These are phyloP conservation scores for Capsella rubella DNA, from an alignment of 441 rosid genomes.

Conservation along the genomic window DNA sequence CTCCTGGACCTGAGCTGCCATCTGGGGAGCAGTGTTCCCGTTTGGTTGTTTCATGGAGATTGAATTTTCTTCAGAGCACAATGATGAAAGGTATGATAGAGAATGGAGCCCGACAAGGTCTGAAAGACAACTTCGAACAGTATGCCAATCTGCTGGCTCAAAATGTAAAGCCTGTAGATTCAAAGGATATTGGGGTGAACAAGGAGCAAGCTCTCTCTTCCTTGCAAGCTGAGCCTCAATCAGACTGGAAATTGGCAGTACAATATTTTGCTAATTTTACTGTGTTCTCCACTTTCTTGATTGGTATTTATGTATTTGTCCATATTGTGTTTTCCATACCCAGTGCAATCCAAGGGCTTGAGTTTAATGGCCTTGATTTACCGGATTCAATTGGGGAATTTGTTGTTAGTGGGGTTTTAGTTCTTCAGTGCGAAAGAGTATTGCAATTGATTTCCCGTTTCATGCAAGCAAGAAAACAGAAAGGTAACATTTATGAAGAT, in stretches of 20 bases:
- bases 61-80: constrained; percentile 88
- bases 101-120: constrained; percentile 83
- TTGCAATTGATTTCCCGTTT: constrained; percentile 74
- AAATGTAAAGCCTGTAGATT: constrained; percentile 75
- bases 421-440: constrained; percentile 83
- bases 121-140: constrained; percentile 82
- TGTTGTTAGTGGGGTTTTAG: constrained; percentile 78
- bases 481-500: constrained; percentile 54
- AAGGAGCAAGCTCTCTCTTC: constrained; percentile 90
- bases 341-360: constrained; percentile 81
- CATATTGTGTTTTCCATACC: constrained; percentile 76
- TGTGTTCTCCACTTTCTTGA: constrained; percentile 68
- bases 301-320: constrained; percentile 71
- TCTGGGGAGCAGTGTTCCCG: constrained; percentile 80
- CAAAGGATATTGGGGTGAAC: constrained; percentile 76
- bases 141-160: constrained; percentile 67
- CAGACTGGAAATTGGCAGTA: constrained; percentile 84
- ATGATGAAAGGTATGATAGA: constrained; percentile 98
- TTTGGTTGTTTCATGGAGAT: constrained; percentile 83
- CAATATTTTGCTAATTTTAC: constrained; percentile 89
- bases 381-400: constrained; percentile 98
- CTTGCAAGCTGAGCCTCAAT: constrained; percentile 79
- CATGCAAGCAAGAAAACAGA: constrained; percentile 84
- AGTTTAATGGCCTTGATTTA: constrained; percentile 91
- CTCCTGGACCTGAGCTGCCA: constrained; percentile 86